Base-by-base conservation (phyloP, 2,329 filamentous ascomycete genomes). In the Hymenoscyphus salicellus region DNA sequence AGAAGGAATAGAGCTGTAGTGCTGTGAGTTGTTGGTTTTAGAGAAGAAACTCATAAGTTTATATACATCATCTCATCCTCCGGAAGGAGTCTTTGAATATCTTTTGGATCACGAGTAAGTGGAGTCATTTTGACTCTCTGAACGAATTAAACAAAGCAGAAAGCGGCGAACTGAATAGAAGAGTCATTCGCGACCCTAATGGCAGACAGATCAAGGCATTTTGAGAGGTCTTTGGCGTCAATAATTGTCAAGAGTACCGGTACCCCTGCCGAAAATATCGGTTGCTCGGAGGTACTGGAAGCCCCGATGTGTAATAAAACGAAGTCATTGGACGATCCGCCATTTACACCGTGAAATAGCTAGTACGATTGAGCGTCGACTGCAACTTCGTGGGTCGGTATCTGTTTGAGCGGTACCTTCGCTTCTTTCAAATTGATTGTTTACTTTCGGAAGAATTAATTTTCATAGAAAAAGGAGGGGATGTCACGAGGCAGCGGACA, bases 241-340 rank as follows among this genome's bases (percentile, higher is more conserved):
- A 38, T 38, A 38, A 17, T 38, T 17, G 36, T 38, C 36, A 52
- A 26, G 46, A 52, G 23, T 23, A 10, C 46, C 46, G 46, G 14
- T 52, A 52, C 41, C 41, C 33, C 58, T 49, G 43, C 46, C 17
- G 28, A n/a, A 55, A 60, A 60, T 11, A 33, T 28, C 49, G 41
- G 43, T 17, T n/a, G 43, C 58, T 60, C 58, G 58, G 58, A 38
- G 58, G 58, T 23, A 32, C 23, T 32, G 33, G 26, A 52, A 60
- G 16, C 58, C 23, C 58, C 58, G 58, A 60, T 23, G 28, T 11
- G 20, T 30, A 59, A 14, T 16, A 8, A 8, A 10, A 52, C 4
- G 11, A 52, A 52, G 20, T 52, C 8, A 23, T 52, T 52, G 20
- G 20, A 26, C 6, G 46, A 20, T 8, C 8, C 46, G 14, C 20